Evolutionary conservation across 805 yeast genomes (phyloP), one percentile per base, ranked within the genome.

Genomic region (Wickerhamiella domercqiae): DNA sequence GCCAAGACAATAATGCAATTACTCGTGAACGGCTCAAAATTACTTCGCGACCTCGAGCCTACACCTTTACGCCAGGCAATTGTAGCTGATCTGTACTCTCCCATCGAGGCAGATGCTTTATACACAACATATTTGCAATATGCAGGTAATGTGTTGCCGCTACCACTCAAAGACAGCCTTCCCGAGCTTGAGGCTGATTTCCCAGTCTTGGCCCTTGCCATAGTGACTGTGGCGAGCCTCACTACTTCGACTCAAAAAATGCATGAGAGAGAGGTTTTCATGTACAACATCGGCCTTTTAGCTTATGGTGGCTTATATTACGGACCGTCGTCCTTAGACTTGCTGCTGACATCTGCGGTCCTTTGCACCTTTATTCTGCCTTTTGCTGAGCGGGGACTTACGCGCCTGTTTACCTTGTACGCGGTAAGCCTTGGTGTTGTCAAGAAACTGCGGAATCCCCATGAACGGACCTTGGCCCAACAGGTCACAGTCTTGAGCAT

Each of bases 181-280:
- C 26, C 40, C 22, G 39, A 40, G 26, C 43, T 44, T 6, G 47
- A 40, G 24, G 38, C 31, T 21, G 33, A 36, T 13, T 47, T 44
- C 35, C 50, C 50, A 6, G 35, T 37, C 36, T 34, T 48, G 5
- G 37, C 49, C 25, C 36, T 42, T 13, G 47, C 49, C 5, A 35
- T 48, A n/a, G 43, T 50, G 14, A 39, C 45, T 7, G 44, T 43
- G 2, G 40, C 39, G 39, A 47, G 50, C 2, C 17, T 50, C 26
- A 38, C 39, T 28, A 31, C 44, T 1, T 31, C 45, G 13, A 34
- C 44, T 4, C 39, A 37, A 29, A 22, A 39, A 5, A 21, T 39
- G 18, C 21, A 28, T 14, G 44, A 43, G 11, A 21, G 45, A 18
- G 36, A 42, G 42, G 26, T 31, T 14, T 39, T 34, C 43, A 28